Conservation (phyloP, 805 yeast species). For the Babjeviella inositovora region DNA sequence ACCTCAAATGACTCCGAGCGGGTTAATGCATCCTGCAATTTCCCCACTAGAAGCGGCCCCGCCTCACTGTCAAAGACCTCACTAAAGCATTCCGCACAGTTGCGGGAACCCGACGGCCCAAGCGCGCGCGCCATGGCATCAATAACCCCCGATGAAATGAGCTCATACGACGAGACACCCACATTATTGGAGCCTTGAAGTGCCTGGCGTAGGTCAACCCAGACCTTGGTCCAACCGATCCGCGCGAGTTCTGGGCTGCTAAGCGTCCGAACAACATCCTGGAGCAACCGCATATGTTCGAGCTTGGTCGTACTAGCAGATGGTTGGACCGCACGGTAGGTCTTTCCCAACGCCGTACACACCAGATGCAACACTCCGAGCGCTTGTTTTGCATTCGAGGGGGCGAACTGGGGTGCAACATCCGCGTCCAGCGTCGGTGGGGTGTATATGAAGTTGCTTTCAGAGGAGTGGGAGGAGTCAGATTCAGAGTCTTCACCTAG, state of each 20-base stretch:
- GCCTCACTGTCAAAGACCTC: slow-evolving; percentile 12
- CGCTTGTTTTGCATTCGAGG: too few species aligned
- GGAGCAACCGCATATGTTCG: slow-evolving; percentile 11
- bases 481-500: neutral
- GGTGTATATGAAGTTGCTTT: slow-evolving; percentile 3
- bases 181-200: too few species aligned
- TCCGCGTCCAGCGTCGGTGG: slow-evolving; percentile 6
- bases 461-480: slow-evolving; percentile 1
- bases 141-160: slow-evolving; percentile 53
- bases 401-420: slow-evolving; percentile 6
- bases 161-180: slow-evolving; percentile 55
- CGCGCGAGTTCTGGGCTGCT: too few species aligned
- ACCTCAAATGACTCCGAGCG: slow-evolving; percentile 64
- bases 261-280: slow-evolving; percentile 8
- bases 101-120: slow-evolving; percentile 26
- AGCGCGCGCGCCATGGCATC: slow-evolving; percentile 20
- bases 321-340: slow-evolving; percentile 9
- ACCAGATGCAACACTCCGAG: slow-evolving; percentile 4
- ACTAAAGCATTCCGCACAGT: slow-evolving; percentile 14
- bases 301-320: slow-evolving; percentile 6
- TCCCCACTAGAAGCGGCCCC: slow-evolving; percentile 25
- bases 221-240: slow-evolving; percentile 13
- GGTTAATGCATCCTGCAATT: slow-evolving; percentile 59
- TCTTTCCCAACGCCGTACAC: slow-evolving; percentile 11
- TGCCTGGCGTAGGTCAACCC: slow-evolving; percentile 8